Percentiles rank a stretch among this genome's conserved stretches.
These are phyloP conservation scores for Stentor coeruleus DNA, from an alignment of 73 alveolate species.

Conservation along the genomic window DNA sequence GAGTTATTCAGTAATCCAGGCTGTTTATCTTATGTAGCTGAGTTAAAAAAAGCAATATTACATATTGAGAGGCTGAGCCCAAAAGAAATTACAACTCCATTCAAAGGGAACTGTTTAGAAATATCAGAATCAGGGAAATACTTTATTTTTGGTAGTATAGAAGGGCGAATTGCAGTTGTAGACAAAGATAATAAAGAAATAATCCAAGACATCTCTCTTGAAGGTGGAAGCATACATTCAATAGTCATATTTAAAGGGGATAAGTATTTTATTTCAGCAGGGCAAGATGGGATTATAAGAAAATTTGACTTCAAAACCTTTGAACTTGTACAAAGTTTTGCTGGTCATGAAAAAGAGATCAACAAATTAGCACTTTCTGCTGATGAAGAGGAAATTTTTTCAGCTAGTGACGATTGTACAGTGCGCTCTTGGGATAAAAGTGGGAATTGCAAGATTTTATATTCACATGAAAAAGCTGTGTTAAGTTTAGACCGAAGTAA, in stretches of 20 bases:
- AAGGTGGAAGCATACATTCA: conserved; percentile 7
- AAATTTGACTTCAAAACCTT: not conserved
- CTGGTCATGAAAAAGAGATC: not conserved
- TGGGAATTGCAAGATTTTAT: not conserved
- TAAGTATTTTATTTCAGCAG: not conserved
- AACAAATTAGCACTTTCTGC: not conserved
- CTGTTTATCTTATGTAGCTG: not conserved
- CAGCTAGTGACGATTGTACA: conserved; percentile 21
- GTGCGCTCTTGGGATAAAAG: conserved; percentile 5
- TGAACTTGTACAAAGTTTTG: not conserved
- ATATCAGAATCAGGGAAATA: not conserved
- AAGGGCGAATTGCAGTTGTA: not conserved
- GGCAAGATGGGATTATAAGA: conserved; percentile 17
- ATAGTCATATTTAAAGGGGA: not conserved
- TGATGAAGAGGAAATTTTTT: not conserved
- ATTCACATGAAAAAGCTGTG: not conserved
- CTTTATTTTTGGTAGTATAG: not conserved
- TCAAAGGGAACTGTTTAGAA: not conserved
- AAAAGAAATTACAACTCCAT: conserved; percentile 16
- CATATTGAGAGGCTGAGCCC: not conserved
- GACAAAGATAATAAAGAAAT: not conserved
- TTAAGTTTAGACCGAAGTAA: not conserved
- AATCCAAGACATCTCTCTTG: not conserved
- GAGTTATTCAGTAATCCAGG: not conserved
- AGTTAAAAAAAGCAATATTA: not conserved